Conservation (phyloP, 768 basidiomycete genomes). For the Rhodotorula graminis region DNA sequence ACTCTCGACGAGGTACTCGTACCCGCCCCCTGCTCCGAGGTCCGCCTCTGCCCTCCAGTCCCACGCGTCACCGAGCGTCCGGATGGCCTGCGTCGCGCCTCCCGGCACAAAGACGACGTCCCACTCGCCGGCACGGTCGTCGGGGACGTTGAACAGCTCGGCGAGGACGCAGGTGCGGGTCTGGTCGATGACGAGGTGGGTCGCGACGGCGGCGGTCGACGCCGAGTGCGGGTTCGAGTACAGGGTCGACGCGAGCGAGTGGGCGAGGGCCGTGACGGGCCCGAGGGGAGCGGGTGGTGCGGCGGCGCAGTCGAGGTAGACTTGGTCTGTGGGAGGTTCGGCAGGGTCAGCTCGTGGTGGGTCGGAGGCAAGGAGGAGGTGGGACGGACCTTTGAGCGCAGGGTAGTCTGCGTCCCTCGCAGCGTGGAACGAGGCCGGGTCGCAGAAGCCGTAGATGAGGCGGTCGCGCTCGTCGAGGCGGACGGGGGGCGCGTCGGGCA, state of each 20-base stretch:
- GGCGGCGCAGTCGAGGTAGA: slow-evolving; percentile 41
- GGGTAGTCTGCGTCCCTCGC: slow-evolving; percentile 11
- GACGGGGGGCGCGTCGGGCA: neutral
- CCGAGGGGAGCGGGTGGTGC: slow-evolving; percentile 36
- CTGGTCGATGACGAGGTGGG: slow-evolving; percentile 23
- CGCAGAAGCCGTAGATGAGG: neutral
- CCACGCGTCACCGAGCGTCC: slow-evolving; percentile 38
- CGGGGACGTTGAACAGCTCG: slow-evolving; percentile 34
- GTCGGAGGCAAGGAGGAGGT: neutral
- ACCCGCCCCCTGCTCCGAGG: neutral
- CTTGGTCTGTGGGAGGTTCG: neutral
- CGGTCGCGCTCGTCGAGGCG: neutral
- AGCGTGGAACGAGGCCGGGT: neutral
- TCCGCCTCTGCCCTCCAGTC: slow-evolving; percentile 21
- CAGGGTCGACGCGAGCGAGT: slow-evolving; percentile 13
- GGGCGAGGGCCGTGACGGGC: slow-evolving; percentile 15
- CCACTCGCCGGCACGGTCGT: slow-evolving; percentile 22
- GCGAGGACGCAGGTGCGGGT: slow-evolving; percentile 30
- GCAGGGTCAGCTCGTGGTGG: neutral
- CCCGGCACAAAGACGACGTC: slow-evolving; percentile 41
- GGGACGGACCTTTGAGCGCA: slow-evolving; percentile 14
- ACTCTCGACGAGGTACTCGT: slow-evolving; percentile 19
- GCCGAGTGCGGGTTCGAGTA: slow-evolving; percentile 42
- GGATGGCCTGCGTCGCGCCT: slow-evolving; percentile 39
- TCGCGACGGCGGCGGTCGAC: slow-evolving; percentile 26